Base-by-base conservation (phyloP, 2,329 filamentous ascomycete genomes). In the Pseudocercospora macadamiae region DNA sequence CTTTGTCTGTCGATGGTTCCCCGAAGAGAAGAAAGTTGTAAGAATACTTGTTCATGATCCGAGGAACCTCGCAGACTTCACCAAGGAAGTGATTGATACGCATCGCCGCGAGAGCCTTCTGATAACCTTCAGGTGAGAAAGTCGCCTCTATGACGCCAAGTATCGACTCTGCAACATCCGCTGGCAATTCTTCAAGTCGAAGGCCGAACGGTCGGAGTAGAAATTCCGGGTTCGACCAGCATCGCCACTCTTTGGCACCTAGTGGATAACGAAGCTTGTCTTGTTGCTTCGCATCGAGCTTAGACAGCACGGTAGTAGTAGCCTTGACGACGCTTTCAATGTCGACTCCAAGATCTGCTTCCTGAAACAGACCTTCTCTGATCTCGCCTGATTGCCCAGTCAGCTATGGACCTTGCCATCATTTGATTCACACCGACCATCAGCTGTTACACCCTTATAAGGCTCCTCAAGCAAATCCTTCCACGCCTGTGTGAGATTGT, bases 81-180 rank as follows among this genome's bases (percentile, higher is more conserved):
- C 89, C 89, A 0, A 92, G 81, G 74, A 91, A 91, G 55, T 87
- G 85, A 73, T 92, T 91, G 70, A 90, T 85, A 57, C 85, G 84
- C 87, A 90, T 91, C 0, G 88, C 88, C 0, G 77, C 80, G 1
- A 87, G 57, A 7, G 88, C 88, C 68, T 92, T 91, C 16, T 81
- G 73, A 74, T 90, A 92, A 12, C 89, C 89, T 69, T 89, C 86
- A 0, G 85, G 81, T 0, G 87, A 90, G 0, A 91, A 79, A 0
- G 86, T 84, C 0, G 79, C 70, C 52, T 81, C 65, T 1, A 91
- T 75, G 2, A 91, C 74, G 4, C 72, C 71, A 34, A 90, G 75
- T 4, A 87, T 80, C 23, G 80, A 74, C 19, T 77, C 71, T 2
- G 82, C 79, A 18, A 82, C 71, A 0, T 76, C 51, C 0, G 74